A percentile compares a stretch with the other conserved stretches of the same genome.
phyloP scores from a whole-genome alignment of 1,284 basidiomycete species.

The Xerocomus subilludens region DNA sequence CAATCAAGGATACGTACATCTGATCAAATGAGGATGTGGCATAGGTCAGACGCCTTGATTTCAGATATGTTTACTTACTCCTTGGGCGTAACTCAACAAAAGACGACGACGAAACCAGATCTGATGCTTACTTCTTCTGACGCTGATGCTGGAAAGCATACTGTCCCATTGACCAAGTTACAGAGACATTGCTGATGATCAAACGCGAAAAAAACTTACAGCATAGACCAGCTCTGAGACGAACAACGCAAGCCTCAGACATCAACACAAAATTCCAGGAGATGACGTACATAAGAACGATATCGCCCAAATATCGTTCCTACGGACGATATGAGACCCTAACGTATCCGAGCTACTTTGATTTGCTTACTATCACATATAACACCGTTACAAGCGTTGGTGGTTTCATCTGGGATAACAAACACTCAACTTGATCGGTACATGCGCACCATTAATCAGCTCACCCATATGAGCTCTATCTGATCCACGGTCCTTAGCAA shows the following conservation, averaged over 20 bases:
- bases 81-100: conserved; percentile 33
- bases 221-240: conserved; percentile 36
- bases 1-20: conserved; percentile 37
- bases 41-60: conserved; percentile 11
- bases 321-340: conserved; percentile 28
- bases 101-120: background rate
- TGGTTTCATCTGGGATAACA: conserved; percentile 41
- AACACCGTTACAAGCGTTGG: conserved; percentile 44
- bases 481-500: conserved; percentile 25
- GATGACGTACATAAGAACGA: conserved; percentile 46
- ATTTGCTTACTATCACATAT: conserved; percentile 44
- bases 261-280: background rate
- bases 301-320: conserved; percentile 52
- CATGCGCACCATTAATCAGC: conserved; percentile 10
- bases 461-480: conserved; percentile 53
- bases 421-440: conserved; percentile 5
- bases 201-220: conserved; percentile 33
- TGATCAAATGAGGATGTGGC: conserved; percentile 13
- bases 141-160: conserved; percentile 38
- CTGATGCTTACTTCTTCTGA: conserved; percentile 40
- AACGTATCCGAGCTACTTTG: background rate
- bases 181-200: background rate
- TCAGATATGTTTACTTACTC: conserved; percentile 39
- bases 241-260: conserved; percentile 19
- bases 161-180: conserved; percentile 27